A percentile compares a stretch with the other conserved stretches of the same genome.
Conservation (phyloP, 345 rosid species). For the Populus simonii region DNA sequence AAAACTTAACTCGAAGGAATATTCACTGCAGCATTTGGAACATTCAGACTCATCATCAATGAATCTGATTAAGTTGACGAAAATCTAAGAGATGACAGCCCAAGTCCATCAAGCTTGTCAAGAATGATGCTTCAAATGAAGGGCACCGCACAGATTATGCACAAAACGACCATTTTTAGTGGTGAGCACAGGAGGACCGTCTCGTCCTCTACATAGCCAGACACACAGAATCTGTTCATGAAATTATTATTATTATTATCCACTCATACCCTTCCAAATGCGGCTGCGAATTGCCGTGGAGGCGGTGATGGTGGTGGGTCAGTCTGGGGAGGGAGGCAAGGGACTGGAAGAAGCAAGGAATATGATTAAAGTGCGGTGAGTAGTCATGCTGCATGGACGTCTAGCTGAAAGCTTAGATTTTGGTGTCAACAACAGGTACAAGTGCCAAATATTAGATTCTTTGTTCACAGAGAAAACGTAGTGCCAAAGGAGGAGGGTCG, state of each 20-base stretch:
- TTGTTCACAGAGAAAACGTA: not conserved
- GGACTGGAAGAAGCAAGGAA: not conserved
- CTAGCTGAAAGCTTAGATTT: not conserved
- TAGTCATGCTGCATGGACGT: not conserved
- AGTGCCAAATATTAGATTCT: not conserved
- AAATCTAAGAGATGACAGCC: not conserved
- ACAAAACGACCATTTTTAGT: not conserved
- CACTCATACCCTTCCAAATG: not conserved
- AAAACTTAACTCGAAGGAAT: not conserved
- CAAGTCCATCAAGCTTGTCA: not conserved
- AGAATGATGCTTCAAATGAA: not conserved
- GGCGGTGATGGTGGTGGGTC: not conserved
- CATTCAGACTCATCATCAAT: not conserved
- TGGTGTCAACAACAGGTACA: not conserved
- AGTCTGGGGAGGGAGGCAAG: too few relatives aligned
- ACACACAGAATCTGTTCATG: not conserved
- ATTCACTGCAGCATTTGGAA: not conserved
- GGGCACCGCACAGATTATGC: not conserved
- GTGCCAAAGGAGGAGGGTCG: not conserved
- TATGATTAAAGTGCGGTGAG: not conserved
- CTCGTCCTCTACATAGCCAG: not conserved
- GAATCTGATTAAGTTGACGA: not conserved
- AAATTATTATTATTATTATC: not conserved
- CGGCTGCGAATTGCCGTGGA: not conserved
- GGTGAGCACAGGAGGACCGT: not conserved